phyloP scores from a whole-genome alignment of 768 basidiomycete species.

The Hirschioporus abietinus region DNA sequence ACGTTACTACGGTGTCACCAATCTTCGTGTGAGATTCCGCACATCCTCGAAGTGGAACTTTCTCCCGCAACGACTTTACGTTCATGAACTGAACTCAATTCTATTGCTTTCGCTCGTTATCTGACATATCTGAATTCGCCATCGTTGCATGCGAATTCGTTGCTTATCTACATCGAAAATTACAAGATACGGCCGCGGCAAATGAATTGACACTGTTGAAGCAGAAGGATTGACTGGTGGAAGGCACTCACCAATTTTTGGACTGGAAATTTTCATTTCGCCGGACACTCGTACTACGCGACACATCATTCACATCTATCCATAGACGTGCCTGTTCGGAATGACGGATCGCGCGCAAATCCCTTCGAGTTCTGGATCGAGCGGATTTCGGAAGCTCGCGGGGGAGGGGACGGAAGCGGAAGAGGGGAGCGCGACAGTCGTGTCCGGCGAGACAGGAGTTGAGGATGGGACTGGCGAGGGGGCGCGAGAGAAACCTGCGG shows the following conservation, averaged over 20 bases:
- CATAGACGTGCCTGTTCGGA: background rate
- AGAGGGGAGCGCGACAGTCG: background rate
- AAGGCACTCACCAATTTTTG: background rate
- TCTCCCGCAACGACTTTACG: background rate
- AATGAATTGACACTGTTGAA: background rate
- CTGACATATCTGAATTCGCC: background rate
- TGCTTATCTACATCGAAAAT: background rate
- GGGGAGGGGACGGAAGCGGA: background rate
- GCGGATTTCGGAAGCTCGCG: background rate
- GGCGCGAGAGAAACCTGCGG: background rate
- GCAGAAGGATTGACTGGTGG: background rate
- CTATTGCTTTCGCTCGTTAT: background rate
- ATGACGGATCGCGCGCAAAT: background rate
- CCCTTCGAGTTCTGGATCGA: background rate
- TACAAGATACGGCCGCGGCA: background rate
- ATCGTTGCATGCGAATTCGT: background rate
- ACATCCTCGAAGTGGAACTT: background rate
- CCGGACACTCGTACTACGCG: background rate
- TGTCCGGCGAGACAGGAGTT: no score
- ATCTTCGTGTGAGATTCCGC: background rate
- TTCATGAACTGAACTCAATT: background rate
- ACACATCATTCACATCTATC: background rate
- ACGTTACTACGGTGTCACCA: background rate
- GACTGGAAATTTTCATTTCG: background rate
- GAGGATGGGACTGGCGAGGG: background rate